Evolutionary conservation across 2,329 filamentous ascomycete species (phyloP).

Genomic region (Fusarium sarcochroum): DNA sequence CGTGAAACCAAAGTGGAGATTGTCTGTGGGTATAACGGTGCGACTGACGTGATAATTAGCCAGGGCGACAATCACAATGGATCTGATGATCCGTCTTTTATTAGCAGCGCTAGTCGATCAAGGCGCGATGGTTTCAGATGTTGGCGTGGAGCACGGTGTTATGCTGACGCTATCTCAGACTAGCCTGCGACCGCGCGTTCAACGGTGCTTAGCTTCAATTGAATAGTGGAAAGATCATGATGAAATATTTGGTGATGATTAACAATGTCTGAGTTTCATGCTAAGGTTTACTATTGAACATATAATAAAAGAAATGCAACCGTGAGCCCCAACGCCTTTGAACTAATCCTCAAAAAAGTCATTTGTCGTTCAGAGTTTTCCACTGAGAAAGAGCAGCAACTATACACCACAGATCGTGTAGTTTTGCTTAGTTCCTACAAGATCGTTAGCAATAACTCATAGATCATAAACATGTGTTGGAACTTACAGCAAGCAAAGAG

Average conservation of each 20-base stretch:
- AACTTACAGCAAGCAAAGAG: slow-evolving; percentile 75
- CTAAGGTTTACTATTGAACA: slow-evolving; percentile 21
- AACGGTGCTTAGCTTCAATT: slow-evolving; percentile 11
- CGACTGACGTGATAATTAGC: slow-evolving; percentile 17
- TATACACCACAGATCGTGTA: not conserved
- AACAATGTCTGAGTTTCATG: slow-evolving; percentile 17
- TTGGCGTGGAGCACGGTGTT: not conserved
- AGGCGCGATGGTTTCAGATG: not conserved
- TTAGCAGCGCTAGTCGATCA: slow-evolving; percentile 21
- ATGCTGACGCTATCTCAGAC: slow-evolving; percentile 10
- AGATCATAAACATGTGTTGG: not conserved
- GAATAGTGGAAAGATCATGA: not conserved
- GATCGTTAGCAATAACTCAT: slow-evolving; percentile 5
- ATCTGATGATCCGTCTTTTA: slow-evolving; percentile 10
- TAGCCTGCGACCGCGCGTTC: slow-evolving; percentile 13
- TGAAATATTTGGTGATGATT: slow-evolving; percentile 12
- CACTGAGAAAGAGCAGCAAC: slow-evolving; percentile 10
- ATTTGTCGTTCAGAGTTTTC: slow-evolving; percentile 20
- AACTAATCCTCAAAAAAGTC: slow-evolving; percentile 15
- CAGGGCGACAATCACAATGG: not conserved
- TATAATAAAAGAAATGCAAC: slow-evolving; percentile 19
- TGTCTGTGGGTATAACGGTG: not conserved
- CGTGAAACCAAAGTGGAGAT: slow-evolving; percentile 11
- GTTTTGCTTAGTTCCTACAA: slow-evolving; percentile 24
- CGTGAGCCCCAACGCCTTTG: slow-evolving; percentile 25